A percentile compares a stretch with the other conserved stretches of the same genome.
phyloP scores from a whole-genome alignment of 2,329 filamentous ascomycete species.

The Mycocentrospora acerina region DNA sequence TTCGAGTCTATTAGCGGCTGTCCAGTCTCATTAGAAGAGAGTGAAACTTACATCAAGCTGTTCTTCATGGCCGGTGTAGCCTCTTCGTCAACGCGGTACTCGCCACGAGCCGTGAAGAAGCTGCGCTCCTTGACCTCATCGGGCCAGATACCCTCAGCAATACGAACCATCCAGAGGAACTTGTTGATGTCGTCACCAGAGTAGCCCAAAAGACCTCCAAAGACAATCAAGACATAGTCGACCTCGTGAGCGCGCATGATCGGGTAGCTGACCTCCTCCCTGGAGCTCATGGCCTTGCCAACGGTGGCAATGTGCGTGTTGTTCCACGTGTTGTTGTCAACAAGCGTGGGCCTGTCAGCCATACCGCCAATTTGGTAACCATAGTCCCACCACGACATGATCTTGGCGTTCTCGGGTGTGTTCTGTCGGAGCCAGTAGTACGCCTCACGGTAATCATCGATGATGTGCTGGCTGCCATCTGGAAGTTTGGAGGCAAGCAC shows the following conservation, averaged over 20 bases:
- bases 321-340: constrained; percentile 99
- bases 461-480: constrained; percentile 96
- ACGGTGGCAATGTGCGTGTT: constrained; percentile 99
- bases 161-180: constrained; percentile 99
- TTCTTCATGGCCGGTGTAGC: constrained; percentile 98
- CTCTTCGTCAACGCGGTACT: constrained; percentile 91
- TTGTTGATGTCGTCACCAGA: constrained; percentile 99
- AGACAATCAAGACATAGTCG: constrained; percentile 97
- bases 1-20: constrained; percentile 25
- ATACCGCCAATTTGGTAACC: constrained; percentile 99
- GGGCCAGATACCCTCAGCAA: constrained; percentile 99
- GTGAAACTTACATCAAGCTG: constrained; percentile 83
- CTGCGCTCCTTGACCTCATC: constrained; percentile 96
- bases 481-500: constrained; percentile 89
- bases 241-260: constrained; percentile 99
- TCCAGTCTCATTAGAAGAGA: neutral
- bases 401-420: constrained; percentile 90
- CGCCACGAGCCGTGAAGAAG: constrained; percentile 90
- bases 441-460: constrained; percentile 98
- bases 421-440: constrained; percentile 99
- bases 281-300: constrained; percentile 96
- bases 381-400: constrained; percentile 99
- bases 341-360: constrained; percentile 93
- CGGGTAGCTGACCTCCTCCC: constrained; percentile 96
- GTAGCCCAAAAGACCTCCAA: constrained; percentile 93